Evolutionary conservation across 108 stramenopile species (phyloP).

Genomic region (Ochromonas danica): DNA sequence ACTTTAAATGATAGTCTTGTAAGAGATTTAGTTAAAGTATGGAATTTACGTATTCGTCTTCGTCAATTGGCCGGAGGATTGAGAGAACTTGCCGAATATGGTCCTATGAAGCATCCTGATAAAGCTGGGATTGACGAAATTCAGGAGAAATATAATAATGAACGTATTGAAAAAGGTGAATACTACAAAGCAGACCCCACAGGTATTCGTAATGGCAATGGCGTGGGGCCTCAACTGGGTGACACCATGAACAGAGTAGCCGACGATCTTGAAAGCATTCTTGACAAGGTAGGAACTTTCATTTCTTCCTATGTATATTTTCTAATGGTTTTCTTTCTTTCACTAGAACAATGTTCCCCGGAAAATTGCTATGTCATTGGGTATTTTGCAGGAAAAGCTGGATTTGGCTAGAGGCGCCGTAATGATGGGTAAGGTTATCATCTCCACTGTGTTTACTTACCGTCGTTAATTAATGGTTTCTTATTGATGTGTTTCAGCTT

Average conservation of each 20-base stretch:
- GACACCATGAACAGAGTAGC: conserved; percentile 63
- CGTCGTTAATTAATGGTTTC: neutral
- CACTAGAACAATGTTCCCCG: conserved; percentile 10
- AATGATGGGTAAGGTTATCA: conserved; percentile 51
- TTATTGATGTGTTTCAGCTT: conserved; percentile 45
- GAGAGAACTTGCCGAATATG: conserved; percentile 61
- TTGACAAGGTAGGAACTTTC: conserved; percentile 40
- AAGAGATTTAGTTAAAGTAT: conserved; percentile 63
- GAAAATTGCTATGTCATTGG: conserved; percentile 46
- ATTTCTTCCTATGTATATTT: conserved; percentile 11
- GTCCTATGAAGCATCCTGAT: conserved; percentile 60
- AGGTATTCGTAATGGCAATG: conserved; percentile 64
- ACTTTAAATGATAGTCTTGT: conserved; percentile 68
- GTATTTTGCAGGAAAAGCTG: conserved; percentile 66
- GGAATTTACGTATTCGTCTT: conserved; percentile 63
- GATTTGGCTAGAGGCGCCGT: conserved; percentile 70
- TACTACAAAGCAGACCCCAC: conserved; percentile 62
- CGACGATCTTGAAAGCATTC: conserved; percentile 53
- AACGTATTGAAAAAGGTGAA: conserved; percentile 53
- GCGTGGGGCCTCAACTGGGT: conserved; percentile 58
- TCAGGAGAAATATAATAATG: conserved; percentile 52
- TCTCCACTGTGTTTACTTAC: neutral
- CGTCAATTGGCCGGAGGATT: conserved; percentile 58
- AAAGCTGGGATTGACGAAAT: conserved; percentile 61
- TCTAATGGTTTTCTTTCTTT: neutral